Evolutionary conservation across 2,329 filamentous ascomycete species (phyloP), one percentile per base, ranked within the genome.

Genomic region (Aspergillus sp.): DNA sequence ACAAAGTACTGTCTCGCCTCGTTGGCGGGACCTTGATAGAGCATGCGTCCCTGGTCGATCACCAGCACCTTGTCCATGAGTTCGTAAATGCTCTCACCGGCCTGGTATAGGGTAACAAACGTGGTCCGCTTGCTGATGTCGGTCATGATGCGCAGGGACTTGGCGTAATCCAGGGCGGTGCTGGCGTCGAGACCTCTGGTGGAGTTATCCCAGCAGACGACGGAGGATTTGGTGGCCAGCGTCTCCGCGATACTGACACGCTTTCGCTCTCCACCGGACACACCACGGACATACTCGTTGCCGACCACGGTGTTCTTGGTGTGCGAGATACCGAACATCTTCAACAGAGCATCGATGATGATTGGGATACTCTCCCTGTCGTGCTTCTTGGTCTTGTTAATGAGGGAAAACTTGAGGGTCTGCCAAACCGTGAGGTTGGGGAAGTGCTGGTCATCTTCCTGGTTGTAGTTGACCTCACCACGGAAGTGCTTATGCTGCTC

Each of bases 61-160:
- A 93, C 85, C 54, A 93, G 74, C 2, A 93, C 90, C 75, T 93
- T 93, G 72, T 95, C 90, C 84, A 93, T 90, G 32, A 90, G 79
- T 63, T 87, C 82, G 68, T 89, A 90, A 62, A 90, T 89, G 21
- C 84, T 84, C 70, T 90, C 86, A 57, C 87, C 86, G 1, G 88
- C 88, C 72, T 90, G 88, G 72, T 91, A 91, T 0, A 91, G 79
- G 0, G 89, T 90, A 1, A 90, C 88, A 15, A 90, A 80, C 0
- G 87, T 90, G 0, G 88, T 90, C 7, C 88, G 84, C 65, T 90
- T 86, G 69, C 84, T 88, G 62, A 92, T 85, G 62, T 92, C 88
- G 3, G 91, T 93, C 86, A 92, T 90, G 60, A 88, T 83, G 13
- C 87, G 83, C 2, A 90, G 78, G 0, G 86, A 88, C 59, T 87